Conservation (phyloP, 306 rosid genomes). For the Inga leiocalycina region DNA sequence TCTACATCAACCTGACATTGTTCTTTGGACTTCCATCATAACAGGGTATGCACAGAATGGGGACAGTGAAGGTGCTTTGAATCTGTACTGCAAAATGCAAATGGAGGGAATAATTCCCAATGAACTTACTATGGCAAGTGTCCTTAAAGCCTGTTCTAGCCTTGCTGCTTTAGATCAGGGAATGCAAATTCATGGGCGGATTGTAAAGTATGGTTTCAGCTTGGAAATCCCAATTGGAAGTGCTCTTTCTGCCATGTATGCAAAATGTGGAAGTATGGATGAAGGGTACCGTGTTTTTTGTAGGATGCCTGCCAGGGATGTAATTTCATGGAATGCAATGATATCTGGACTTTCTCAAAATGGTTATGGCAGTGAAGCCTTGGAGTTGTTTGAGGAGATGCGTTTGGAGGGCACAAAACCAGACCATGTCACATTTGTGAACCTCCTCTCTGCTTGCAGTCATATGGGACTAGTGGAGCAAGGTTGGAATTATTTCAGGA, state of each 20-base stretch:
- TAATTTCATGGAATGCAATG: conserved; percentile 89
- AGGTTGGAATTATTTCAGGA: conserved; percentile 68
- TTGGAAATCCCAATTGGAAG: conserved; percentile 81
- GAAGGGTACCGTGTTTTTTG: conserved; percentile 65
- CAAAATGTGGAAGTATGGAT: conserved; percentile 79
- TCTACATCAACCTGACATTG: conserved; percentile 69
- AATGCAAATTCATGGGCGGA: conserved; percentile 70
- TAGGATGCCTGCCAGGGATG: conserved; percentile 70
- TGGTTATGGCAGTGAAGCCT: conserved; percentile 68
- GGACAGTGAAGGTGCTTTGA: conserved; percentile 72
- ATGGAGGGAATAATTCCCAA: conserved; percentile 65
- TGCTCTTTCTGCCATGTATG: conserved; percentile 87
- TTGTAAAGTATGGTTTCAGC: conserved; percentile 68
- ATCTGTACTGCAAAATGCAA: conserved; percentile 73
- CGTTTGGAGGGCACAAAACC: conserved; percentile 61
- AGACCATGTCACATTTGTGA: conserved; percentile 71
- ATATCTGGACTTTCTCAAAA: conserved; percentile 90
- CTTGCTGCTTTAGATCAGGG: conserved; percentile 89
- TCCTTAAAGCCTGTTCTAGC: conserved; percentile 79
- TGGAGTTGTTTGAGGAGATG: conserved; percentile 80
- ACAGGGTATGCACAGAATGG: conserved; percentile 78
- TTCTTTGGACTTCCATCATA: conserved; percentile 91
- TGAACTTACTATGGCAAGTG: conserved; percentile 77
- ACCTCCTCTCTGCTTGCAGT: conserved; percentile 82
- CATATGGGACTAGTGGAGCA: conserved; percentile 78